phyloP scores from a whole-genome alignment of 2,329 filamentous ascomycete species.

The Microcyclosporella mali region DNA sequence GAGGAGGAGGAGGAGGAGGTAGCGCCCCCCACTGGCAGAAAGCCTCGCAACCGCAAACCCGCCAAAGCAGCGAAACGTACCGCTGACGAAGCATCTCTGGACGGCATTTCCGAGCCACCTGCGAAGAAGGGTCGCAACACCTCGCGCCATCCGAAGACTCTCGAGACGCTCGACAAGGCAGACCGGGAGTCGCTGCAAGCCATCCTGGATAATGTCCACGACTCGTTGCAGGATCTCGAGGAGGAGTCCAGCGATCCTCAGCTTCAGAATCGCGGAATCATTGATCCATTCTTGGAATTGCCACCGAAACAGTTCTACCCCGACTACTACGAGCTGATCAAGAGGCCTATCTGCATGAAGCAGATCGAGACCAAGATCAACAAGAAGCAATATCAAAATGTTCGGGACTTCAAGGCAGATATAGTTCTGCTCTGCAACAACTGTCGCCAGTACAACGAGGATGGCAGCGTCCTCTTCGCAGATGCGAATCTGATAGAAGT shows the following conservation, averaged over 20 bases:
- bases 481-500: slow-evolving; percentile 94
- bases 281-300: slow-evolving; percentile 87
- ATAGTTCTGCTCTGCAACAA: slow-evolving; percentile 81
- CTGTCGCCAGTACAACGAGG: slow-evolving; percentile 93
- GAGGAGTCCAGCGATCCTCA: slow-evolving; percentile 60
- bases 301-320: slow-evolving; percentile 84
- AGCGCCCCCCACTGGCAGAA: slow-evolving; percentile 30
- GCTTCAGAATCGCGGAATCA: slow-evolving; percentile 67
- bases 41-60: slow-evolving; percentile 55
- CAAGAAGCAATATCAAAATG: slow-evolving; percentile 80
- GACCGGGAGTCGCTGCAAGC: slow-evolving; percentile 73
- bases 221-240: slow-evolving; percentile 76
- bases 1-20: slow-evolving; percentile 71
- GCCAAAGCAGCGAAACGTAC: slow-evolving; percentile 75
- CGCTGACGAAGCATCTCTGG: slow-evolving; percentile 60
- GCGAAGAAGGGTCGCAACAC: slow-evolving; percentile 64
- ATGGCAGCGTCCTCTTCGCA: slow-evolving; percentile 82
- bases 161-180: slow-evolving; percentile 57
- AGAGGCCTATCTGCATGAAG: slow-evolving; percentile 91
- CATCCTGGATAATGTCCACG: slow-evolving; percentile 70
- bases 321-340: slow-evolving; percentile 92
- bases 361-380: slow-evolving; percentile 93
- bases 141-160: slow-evolving; percentile 63
- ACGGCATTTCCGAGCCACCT: slow-evolving; percentile 66
- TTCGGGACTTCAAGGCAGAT: slow-evolving; percentile 76